Percentiles rank a stretch among this genome's conserved stretches.
Conservation (phyloP, 129 eudicot species). For the Centella asiatica region DNA sequence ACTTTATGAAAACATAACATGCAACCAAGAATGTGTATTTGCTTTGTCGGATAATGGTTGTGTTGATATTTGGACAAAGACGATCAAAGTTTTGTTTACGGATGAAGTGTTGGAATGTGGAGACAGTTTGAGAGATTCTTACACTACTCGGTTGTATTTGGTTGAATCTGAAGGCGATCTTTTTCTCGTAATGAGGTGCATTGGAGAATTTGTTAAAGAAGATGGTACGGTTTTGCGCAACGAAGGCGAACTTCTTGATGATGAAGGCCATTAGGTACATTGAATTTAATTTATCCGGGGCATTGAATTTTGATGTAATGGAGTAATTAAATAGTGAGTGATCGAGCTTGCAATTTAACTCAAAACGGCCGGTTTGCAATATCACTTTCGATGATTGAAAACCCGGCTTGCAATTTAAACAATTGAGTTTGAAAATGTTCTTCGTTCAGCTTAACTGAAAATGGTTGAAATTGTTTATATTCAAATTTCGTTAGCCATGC, state of each 20-base stretch:
- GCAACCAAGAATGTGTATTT: not conserved
- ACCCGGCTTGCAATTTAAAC: no score
- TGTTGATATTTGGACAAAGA: slow-evolving; percentile 8
- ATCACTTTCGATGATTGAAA: no score
- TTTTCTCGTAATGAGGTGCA: slow-evolving; percentile 1
- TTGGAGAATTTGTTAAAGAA: slow-evolving; percentile 19
- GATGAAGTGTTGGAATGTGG: not conserved
- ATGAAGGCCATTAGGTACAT: no score
- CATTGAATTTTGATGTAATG: no score
- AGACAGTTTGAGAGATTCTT: not conserved
- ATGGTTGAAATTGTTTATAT: no score
- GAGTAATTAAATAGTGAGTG: no score
- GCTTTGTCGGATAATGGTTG: not conserved
- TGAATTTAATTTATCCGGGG: no score
- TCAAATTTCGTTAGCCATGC: no score
- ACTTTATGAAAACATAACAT: not conserved
- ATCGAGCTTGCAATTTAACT: no score
- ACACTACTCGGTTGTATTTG: slow-evolving; percentile 3
- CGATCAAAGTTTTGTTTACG: not conserved
- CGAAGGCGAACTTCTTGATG: slow-evolving; percentile 9
- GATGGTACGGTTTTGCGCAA: slow-evolving; percentile 7
- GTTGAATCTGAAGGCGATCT: not conserved
- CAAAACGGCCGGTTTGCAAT: no score
- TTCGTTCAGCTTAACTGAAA: no score
- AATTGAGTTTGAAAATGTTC: no score